Evolutionary conservation across 2,329 filamentous ascomycete genomes (phyloP).

Genomic region (Talaromyces sp.): DNA sequence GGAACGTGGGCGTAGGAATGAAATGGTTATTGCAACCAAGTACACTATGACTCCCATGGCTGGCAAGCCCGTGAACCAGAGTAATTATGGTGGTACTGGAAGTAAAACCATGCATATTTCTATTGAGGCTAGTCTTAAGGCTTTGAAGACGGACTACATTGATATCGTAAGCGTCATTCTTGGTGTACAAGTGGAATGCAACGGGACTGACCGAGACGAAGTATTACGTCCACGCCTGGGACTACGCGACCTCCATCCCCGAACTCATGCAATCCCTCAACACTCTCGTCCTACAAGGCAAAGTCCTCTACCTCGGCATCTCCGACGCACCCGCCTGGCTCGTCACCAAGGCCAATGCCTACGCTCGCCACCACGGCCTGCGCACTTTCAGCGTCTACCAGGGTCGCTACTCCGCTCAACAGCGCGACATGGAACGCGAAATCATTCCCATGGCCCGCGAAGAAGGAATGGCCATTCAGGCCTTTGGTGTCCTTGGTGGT

Average conservation of each 20-base stretch:
- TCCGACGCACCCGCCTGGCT: constrained; percentile 69
- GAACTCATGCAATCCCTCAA: constrained; percentile 69
- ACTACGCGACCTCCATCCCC: constrained; percentile 60
- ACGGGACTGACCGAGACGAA: constrained; percentile 21
- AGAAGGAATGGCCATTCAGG: constrained; percentile 62
- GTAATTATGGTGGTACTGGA: constrained; percentile 43
- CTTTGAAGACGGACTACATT: constrained; percentile 36
- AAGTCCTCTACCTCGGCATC: constrained; percentile 66
- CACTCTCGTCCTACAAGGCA: constrained; percentile 56
- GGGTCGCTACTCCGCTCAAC: constrained; percentile 58
- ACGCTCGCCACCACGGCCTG: constrained; percentile 67
- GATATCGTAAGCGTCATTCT: constrained; percentile 25
- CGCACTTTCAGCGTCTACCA: constrained; percentile 68
- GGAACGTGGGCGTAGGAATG: constrained; percentile 42
- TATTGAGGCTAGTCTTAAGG: constrained; percentile 28
- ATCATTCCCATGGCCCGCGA: constrained; percentile 62
- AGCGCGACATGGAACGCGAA: constrained; percentile 67
- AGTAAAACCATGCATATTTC: constrained; percentile 30
- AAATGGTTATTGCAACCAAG: constrained; percentile 56
- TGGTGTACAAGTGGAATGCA: neutral
- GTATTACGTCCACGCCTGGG: constrained; percentile 66
- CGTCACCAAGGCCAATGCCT: constrained; percentile 63
- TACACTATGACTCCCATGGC: constrained; percentile 41
- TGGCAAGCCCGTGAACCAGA: constrained; percentile 26
- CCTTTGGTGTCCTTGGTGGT: constrained; percentile 52